Conservation (phyloP, 2,329 filamentous ascomycete species). For the Xylaria sp. region DNA sequence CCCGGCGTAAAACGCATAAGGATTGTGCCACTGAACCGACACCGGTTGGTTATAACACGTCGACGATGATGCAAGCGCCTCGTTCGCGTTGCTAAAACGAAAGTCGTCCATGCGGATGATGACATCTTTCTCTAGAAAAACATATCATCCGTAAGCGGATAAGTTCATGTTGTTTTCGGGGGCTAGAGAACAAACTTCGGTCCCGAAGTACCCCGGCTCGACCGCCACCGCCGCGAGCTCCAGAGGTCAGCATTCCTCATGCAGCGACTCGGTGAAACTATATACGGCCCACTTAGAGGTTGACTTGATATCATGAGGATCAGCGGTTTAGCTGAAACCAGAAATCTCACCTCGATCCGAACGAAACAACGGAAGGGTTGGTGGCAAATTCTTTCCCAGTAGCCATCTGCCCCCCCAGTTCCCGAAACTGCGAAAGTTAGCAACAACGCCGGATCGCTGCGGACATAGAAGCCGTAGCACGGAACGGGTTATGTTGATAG, state of each 20-base stretch:
- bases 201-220: conserved; percentile 19
- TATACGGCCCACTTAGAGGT: conserved; percentile 12
- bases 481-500: background rate
- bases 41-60: conserved; percentile 8
- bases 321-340: background rate
- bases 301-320: background rate
- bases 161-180: background rate
- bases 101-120: conserved; percentile 1
- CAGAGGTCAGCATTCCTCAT: background rate
- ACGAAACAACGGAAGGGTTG: background rate
- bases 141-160: background rate
- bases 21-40: background rate
- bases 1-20: conserved; percentile 5
- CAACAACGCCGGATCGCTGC: conserved; percentile 17
- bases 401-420: conserved; percentile 11
- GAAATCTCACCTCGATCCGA: background rate
- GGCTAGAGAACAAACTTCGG: conserved; percentile 1
- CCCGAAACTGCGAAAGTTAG: conserved; percentile 14
- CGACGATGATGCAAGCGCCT: conserved; percentile 10
- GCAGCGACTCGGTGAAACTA: conserved; percentile 10
- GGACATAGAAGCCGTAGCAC: conserved; percentile 4
- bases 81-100: conserved; percentile 1
- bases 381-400: background rate
- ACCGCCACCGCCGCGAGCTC: conserved; percentile 17
- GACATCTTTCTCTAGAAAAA: background rate